Percentiles rank a stretch among this genome's conserved stretches.
Evolutionary conservation across 2,329 filamentous ascomycete genomes (phyloP).

Genomic region (Botrytis sinoallii): DNA sequence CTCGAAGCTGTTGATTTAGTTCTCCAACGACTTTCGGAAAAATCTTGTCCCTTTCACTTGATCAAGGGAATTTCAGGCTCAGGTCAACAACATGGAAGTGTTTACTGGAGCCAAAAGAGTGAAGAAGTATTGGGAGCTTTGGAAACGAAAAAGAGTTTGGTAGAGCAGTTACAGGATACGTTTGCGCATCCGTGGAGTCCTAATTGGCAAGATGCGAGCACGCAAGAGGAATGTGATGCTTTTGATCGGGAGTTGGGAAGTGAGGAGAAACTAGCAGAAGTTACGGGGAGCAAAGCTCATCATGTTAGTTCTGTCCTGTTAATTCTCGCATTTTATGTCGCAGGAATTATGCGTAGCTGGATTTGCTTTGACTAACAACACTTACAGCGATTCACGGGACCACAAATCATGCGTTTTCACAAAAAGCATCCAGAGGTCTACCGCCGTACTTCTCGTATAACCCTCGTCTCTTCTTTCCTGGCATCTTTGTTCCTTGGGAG

Average conservation of each 20-base stretch:
- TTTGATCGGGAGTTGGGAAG: conserved; percentile 74
- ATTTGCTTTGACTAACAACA: conserved; percentile 20
- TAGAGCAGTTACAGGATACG: conserved; percentile 65
- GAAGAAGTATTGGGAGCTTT: conserved; percentile 61
- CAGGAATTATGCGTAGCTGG: neutral
- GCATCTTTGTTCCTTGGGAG: conserved; percentile 84
- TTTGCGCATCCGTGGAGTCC: conserved; percentile 86
- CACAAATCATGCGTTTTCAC: conserved; percentile 87
- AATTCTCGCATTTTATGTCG: neutral
- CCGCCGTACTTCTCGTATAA: conserved; percentile 75
- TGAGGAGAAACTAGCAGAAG: conserved; percentile 66
- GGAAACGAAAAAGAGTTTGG: conserved; percentile 57
- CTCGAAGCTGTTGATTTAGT: conserved; percentile 89
- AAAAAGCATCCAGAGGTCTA: conserved; percentile 79
- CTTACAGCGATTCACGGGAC: conserved; percentile 84
- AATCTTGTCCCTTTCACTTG: conserved; percentile 67
- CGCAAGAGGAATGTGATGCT: conserved; percentile 82
- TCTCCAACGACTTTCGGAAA: conserved; percentile 65
- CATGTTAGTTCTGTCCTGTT: conserved; percentile 60
- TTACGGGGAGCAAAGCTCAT: conserved; percentile 89
- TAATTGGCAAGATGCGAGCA: conserved; percentile 98
- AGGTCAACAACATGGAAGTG: conserved; percentile 96
- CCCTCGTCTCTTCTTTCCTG: conserved; percentile 91
- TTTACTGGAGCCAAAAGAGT: conserved; percentile 80
- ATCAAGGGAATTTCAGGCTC: conserved; percentile 85